phyloP scores from a whole-genome alignment of 139 green algal genomes.

The Micractinium sp. region DNA sequence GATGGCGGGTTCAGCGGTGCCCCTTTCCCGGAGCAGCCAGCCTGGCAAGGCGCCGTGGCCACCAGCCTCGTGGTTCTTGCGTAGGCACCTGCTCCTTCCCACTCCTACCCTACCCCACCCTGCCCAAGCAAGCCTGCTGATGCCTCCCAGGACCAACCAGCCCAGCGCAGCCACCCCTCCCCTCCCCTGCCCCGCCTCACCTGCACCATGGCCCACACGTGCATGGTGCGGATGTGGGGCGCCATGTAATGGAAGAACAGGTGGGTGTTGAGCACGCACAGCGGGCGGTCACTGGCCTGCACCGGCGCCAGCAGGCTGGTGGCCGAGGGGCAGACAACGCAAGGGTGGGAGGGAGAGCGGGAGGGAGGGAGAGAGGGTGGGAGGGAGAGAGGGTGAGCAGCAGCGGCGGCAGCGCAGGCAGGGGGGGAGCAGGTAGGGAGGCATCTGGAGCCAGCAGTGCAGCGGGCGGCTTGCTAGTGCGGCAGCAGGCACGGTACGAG shows the following conservation, averaged over 20 bases:
- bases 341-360: neutral
- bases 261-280: constrained; percentile 89
- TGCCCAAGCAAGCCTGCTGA: neutral
- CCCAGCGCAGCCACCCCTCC: too few species aligned
- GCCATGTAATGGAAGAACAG: constrained; percentile 93
- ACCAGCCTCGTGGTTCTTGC: too few species aligned
- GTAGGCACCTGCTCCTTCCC: neutral
- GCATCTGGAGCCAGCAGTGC: too few species aligned
- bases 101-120: neutral
- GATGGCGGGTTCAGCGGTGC: too few species aligned
- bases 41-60: too few species aligned
- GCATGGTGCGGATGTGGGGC: constrained; percentile 89
- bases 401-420: neutral
- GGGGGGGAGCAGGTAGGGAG: too few species aligned
- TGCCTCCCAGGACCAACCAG: neutral
- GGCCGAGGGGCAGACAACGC: neutral
- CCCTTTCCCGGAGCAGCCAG: too few species aligned
- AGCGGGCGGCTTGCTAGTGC: too few species aligned
- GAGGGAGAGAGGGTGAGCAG: too few species aligned
- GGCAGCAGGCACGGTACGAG: too few species aligned
- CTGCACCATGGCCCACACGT: constrained; percentile 76
- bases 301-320: constrained; percentile 32
- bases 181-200: constrained; percentile 28
- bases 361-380: neutral
- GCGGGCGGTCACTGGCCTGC: constrained; percentile 15